phyloP scores from a whole-genome alignment of 371 early-diverging fungal genomes.

The Dinochytrium kinnereticum region DNA sequence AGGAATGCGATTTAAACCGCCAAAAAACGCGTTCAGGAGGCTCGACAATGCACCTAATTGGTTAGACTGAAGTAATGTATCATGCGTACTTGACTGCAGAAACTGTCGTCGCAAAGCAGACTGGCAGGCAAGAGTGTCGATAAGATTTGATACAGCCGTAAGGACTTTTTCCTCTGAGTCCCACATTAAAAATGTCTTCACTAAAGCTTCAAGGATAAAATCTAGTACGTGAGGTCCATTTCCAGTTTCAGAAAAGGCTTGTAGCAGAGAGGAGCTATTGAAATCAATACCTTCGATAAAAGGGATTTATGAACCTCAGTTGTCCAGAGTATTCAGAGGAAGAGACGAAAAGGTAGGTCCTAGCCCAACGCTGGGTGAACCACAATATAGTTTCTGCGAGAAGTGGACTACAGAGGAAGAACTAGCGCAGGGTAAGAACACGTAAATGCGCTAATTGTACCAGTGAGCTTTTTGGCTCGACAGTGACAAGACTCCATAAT shows the following conservation, averaged over 20 bases:
- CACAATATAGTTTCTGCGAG: conserved; percentile 74
- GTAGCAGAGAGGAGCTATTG: conserved; percentile 20
- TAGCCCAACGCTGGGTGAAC: conserved; percentile 78
- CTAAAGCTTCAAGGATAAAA: conserved; percentile 65
- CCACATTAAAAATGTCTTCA: conserved; percentile 72
- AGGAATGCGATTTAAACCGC: not conserved
- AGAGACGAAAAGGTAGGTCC: conserved; percentile 70
- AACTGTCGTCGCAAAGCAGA: not conserved
- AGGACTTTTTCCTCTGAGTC: conserved; percentile 75
- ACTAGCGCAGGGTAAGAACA: no score
- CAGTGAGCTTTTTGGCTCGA: conserved; percentile 56
- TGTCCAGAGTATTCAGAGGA: conserved; percentile 61
- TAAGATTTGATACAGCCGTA: conserved; percentile 16
- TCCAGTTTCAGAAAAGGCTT: conserved; percentile 51
- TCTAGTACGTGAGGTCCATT: conserved; percentile 65
- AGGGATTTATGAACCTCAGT: conserved; percentile 57
- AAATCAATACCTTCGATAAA: conserved; percentile 63
- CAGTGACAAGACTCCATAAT: conserved; percentile 52
- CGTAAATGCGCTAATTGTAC: no score
- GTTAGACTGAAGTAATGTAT: not conserved
- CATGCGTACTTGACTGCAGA: not conserved
- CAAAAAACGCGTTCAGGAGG: not conserved
- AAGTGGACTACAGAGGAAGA: conserved; percentile 66
- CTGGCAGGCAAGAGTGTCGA: not conserved
- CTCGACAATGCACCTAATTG: not conserved